A percentile compares a stretch with the other conserved stretches of the same genome.
phyloP scores from a whole-genome alignment of 352 stramenopile genomes.

The Salisapilia sapeloensis region DNA sequence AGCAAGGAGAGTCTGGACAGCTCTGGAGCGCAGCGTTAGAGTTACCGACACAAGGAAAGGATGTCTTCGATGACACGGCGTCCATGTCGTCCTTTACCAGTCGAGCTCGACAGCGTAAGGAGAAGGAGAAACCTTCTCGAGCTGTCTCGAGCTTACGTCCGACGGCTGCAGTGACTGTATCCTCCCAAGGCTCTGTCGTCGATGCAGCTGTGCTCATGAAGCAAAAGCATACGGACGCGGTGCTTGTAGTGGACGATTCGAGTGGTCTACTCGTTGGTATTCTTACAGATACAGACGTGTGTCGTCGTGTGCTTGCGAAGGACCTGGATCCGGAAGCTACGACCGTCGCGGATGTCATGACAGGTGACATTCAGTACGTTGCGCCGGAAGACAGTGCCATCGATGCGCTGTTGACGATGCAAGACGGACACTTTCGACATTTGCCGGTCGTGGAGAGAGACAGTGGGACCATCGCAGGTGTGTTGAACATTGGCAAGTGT shows the following conservation, averaged over 20 bases:
- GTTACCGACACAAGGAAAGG: conserved; percentile 25
- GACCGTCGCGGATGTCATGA: conserved; percentile 86
- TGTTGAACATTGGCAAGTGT: conserved; percentile 98
- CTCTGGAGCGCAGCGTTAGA: conserved; percentile 71
- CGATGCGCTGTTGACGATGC: conserved; percentile 95
- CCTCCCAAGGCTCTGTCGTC: conserved; percentile 67
- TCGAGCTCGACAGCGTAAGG: conserved; percentile 50
- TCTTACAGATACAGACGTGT: conserved; percentile 94
- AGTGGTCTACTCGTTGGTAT: conserved; percentile 89
- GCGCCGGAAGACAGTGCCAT: conserved; percentile 86
- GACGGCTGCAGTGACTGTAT: conserved; percentile 54
- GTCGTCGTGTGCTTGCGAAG: conserved; percentile 79
- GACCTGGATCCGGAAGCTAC: conserved; percentile 60
- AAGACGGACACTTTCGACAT: conserved; percentile 94
- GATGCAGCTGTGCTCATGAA: conserved; percentile 82
- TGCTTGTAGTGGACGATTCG: conserved; percentile 81
- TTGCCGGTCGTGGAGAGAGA: conserved; percentile 85
- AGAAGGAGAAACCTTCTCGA: conserved; percentile 60
- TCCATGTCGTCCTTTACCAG: conserved; percentile 29
- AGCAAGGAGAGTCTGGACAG: conserved; percentile 39
- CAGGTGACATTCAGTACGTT: conserved; percentile 92
- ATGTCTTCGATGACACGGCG: conserved; percentile 25
- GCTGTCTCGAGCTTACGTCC: conserved; percentile 72
- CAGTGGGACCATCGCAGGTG: conserved; percentile 76
- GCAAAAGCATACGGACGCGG: conserved; percentile 83